A percentile compares a stretch with the other conserved stretches of the same genome.
Conservation (phyloP, 2,329 filamentous ascomycete species). For the Colletotrichum abscissum region DNA sequence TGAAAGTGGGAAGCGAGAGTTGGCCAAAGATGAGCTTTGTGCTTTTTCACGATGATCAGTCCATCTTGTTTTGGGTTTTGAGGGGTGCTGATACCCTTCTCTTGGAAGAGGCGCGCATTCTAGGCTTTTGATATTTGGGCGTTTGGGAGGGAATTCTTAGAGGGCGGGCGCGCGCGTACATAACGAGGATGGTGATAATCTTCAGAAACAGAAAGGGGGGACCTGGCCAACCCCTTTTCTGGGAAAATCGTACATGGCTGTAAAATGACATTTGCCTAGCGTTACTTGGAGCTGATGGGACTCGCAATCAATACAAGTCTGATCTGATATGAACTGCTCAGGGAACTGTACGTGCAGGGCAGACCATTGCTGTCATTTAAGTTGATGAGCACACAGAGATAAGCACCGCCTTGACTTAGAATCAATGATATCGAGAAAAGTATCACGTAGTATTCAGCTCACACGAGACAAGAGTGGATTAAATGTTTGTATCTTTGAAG, state of each 20-base stretch:
- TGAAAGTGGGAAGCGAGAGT: conserved; percentile 1
- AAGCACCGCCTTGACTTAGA: no score
- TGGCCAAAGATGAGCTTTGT: not conserved
- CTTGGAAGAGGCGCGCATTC: not conserved
- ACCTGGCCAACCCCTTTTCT: not conserved
- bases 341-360: not conserved
- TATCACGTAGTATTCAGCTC: not conserved
- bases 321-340: not conserved
- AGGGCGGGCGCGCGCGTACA: not conserved
- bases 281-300: not conserved
- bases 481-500: conserved; percentile 9
- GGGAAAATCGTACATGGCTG: not conserved
- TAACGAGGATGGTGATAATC: not conserved
- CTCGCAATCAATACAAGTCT: not conserved
- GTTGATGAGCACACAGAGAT: no score
- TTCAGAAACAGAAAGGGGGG: not conserved
- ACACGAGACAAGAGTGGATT: not conserved
- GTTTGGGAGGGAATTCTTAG: not conserved
- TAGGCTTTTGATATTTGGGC: not conserved
- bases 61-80: not conserved
- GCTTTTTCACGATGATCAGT: not conserved
- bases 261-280: not conserved
- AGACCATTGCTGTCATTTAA: no score
- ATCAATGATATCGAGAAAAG: not conserved
- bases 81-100: not conserved